A percentile compares a stretch with the other conserved stretches of the same genome.
phyloP scores from a whole-genome alignment of 371 early-diverging fungal genomes.

The Chytridium lagenaria region DNA sequence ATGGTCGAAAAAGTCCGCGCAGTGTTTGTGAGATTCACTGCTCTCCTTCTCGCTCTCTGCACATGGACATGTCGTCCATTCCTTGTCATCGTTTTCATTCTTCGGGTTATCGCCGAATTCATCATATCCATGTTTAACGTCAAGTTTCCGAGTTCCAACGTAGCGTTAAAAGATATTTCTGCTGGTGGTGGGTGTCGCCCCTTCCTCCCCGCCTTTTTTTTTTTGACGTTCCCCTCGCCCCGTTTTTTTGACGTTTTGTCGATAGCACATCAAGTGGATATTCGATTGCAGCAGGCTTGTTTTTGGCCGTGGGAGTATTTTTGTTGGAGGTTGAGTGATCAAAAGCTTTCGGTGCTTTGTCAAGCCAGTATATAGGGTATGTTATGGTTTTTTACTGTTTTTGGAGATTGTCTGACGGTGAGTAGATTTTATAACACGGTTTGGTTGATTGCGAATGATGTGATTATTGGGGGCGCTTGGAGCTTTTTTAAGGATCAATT shows the following conservation, averaged over 20 bases:
- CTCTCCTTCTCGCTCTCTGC: background rate
- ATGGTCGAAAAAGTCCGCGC: background rate
- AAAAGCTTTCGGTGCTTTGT: constrained; percentile 71
- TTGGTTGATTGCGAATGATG: constrained; percentile 94
- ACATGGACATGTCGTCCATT: background rate
- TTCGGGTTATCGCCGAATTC: constrained; percentile 21
- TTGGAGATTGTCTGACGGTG: background rate
- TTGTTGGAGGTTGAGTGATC: constrained; percentile 62
- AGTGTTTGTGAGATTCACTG: background rate
- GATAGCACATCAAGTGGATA: constrained; percentile 81
- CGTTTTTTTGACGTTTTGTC: too few species aligned
- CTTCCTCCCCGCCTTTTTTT: background rate
- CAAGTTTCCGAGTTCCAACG: constrained; percentile 18
- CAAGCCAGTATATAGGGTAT: constrained; percentile 85
- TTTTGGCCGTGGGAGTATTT: constrained; percentile 86
- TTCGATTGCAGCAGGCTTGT: constrained; percentile 77
- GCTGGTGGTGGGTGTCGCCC: constrained; percentile 33
- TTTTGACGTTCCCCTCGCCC: background rate
- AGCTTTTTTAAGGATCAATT: constrained; percentile 70
- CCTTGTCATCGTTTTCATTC: background rate
- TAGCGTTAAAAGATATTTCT: constrained; percentile 39
- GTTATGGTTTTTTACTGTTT: background rate
- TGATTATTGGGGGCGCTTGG: constrained; percentile 87
- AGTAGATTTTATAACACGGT: constrained; percentile 89
- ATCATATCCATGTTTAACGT: constrained; percentile 25